Evolutionary conservation across 768 basidiomycete genomes (phyloP).

Genomic region (Psilocybe cyanescens): DNA sequence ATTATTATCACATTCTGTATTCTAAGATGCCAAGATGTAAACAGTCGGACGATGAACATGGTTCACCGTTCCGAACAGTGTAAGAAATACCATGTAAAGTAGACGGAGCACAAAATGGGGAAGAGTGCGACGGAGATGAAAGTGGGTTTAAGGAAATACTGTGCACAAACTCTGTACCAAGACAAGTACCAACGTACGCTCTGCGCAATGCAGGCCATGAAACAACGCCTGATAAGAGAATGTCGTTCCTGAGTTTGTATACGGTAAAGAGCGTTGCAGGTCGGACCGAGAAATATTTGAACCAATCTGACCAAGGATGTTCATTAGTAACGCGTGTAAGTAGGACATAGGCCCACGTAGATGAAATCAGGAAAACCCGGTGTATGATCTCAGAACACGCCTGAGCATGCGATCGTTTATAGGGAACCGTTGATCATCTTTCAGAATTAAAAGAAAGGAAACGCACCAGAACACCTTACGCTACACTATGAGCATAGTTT

Average conservation of each 20-base stretch:
- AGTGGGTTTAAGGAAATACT: conserved; percentile 6
- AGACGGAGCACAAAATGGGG: conserved; percentile 4
- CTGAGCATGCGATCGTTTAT: conserved; percentile 50
- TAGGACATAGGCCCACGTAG: background rate
- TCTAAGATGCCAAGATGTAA: conserved; percentile 14
- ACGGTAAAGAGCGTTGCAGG: background rate
- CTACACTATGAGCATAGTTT: background rate
- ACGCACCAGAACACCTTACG: conserved; percentile 25
- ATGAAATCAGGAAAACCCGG: conserved; percentile 47
- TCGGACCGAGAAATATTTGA: background rate
- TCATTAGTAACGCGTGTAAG: background rate
- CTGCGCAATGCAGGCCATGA: background rate
- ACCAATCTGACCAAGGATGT: background rate
- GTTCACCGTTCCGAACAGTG: background rate
- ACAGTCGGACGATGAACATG: conserved; percentile 2
- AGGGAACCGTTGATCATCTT: conserved; percentile 64
- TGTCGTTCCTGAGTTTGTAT: background rate
- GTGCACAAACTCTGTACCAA: conserved; percentile 1
- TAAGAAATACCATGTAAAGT: conserved; percentile 13
- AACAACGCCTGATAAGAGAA: background rate
- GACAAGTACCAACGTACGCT: background rate
- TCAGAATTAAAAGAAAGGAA: conserved; percentile 10
- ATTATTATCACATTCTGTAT: conserved; percentile 12
- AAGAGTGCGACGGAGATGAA: conserved; percentile 13
- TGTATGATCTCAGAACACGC: conserved; percentile 42